Evolutionary conservation across 148 eudicot species (phyloP), one percentile per base, ranked within the genome.

Genomic region (Diospyros kaki): DNA sequence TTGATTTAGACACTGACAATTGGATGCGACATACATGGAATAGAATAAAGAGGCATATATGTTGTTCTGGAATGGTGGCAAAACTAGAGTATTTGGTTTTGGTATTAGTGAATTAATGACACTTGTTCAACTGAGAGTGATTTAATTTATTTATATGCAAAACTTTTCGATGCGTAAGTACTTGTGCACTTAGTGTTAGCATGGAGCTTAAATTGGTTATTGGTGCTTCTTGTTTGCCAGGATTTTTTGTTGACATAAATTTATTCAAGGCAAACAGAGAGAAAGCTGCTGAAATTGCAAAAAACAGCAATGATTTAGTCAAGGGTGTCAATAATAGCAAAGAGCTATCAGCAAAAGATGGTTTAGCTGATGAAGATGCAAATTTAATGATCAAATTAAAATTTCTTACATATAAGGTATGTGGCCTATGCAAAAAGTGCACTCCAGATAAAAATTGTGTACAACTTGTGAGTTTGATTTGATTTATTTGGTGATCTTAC

Each of bases 351-450:
- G 84, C 67, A 66, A 76, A 75, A 75, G 85, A 85, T 80, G 87
- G 82, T 69, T 89, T 94, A 79, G 93, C 98, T 68, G 97, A 94
- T 79, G 96, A 92, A 83, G 97, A 92, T 83, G 96, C 97, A 58
- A 92, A 94, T 81, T 82, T 94, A 81, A 94, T 94, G 98, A 86
- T 90, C 78, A 94, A 94, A 83, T 73, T 94, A 86, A 94, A 94
- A 79, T 94, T 94, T 76, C 93, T 94, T 64, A 83, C 98, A 52
- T 94, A 94, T 75, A 94, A 94, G 94, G 98, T 90, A 54, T 56
- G 74, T 43, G 42, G 6, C 50, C 52, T 41, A 38, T 58, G 42
- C 40, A 18, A 58, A n/a, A 58, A 72, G 13, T 9, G 7, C 60
- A 38, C 28, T 2, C 6, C 46, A 48, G 66, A 46, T 53, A 4